Evolutionary conservation across 192 early-diverging fungal species (phyloP), one percentile per base, ranked within the genome.

Genomic region (Dispira parvispora): DNA sequence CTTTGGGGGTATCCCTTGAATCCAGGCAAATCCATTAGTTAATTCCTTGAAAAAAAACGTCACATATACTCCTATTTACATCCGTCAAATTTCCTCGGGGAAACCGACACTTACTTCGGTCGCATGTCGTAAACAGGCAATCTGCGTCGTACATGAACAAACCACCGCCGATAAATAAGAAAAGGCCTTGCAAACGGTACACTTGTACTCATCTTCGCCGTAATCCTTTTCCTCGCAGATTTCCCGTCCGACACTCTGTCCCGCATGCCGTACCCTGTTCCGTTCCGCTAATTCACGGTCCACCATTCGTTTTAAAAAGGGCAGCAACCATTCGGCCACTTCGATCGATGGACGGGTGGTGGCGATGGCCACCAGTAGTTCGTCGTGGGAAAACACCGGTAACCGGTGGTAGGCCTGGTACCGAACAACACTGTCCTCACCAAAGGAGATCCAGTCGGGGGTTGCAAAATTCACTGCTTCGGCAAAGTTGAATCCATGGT

Each of bases 381-480:
- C 91, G 52, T 98, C 95, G 77, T 98, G 95, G 14, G 88, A 93
- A 68, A 96, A 98, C 0, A 92, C 90, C 3, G 93, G 95, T 53
- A 82, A 82, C 38, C 88, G 82, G 42, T 71, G 73, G 65, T 86
- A 88, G 62, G 79, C 74, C 62, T 86, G 81, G 75, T 98, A 98
- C 43, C 86, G 82, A 52, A 79, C 67, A 8, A 85, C 86, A 67
- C 92, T 92, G n/a, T 80, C 78, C 0, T 81, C 62, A 44, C 89
- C 95, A 65, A 74, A 85, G 5, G 85, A 79, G 56, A 92, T 75
- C 95, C 95, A 98, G 68, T 95, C 87, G 5, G 88, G 78, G 10
- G 87, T 80, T 11, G 95, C 92, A 82, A 98, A 98, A 71, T 98
- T 98, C 27, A 98, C 95, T 0, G 95, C 93, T 71, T 98, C 94